Percentiles rank a stretch among this genome's conserved stretches.
Evolutionary conservation across 2,329 filamentous ascomycete genomes (phyloP).

Genomic region (Emergomyces africanus): DNA sequence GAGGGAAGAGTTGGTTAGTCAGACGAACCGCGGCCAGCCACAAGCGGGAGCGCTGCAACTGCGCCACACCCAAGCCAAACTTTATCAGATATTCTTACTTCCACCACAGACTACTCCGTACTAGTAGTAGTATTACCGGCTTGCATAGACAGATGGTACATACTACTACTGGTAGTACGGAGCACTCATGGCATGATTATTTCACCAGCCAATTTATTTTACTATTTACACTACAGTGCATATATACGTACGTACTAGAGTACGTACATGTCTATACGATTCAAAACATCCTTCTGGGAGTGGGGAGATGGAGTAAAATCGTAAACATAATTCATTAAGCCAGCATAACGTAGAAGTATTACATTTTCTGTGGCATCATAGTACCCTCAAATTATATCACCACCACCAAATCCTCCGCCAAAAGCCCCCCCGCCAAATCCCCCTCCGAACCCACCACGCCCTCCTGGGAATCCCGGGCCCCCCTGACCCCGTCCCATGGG

Average conservation of each 20-base stretch:
- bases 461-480: conserved; percentile 34
- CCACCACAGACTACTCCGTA: too few species aligned
- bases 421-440: conserved; percentile 41
- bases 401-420: conserved; percentile 30
- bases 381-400: conserved; percentile 27
- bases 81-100: too few species aligned
- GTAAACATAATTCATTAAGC: background rate
- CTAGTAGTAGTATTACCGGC: background rate
- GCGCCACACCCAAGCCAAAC: background rate
- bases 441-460: conserved; percentile 33
- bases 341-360: background rate
- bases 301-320: background rate
- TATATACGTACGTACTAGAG: too few species aligned
- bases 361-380: background rate
- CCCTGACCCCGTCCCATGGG: conserved; percentile 31
- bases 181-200: background rate
- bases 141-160: too few species aligned
- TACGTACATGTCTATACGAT: background rate
- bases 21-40: background rate
- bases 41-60: background rate
- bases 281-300: background rate
- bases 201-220: background rate
- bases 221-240: background rate
- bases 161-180: too few species aligned
- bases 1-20: background rate